Base-by-base conservation (phyloP, 164 flowering plant species). In the Hamamelis virginiana region DNA sequence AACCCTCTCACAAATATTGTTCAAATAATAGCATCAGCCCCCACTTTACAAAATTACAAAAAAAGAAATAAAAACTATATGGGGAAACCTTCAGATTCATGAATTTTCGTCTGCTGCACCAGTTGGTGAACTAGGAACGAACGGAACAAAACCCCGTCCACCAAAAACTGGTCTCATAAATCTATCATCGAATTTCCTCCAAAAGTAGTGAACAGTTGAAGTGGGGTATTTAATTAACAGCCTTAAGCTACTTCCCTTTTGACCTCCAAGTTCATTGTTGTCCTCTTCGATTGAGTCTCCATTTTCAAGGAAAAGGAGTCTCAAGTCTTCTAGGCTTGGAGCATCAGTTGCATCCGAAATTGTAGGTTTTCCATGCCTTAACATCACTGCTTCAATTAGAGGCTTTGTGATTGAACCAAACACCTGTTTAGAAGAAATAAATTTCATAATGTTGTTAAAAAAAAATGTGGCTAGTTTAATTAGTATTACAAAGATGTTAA, bases 81-180 rank as follows among this genome's bases (percentile, higher is more conserved):
- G n/a, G 26, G 1, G 60, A 19, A 22, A 14, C 33, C 23, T 59
- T 33, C 3, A 11, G n/a, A 21, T 64, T 77, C 60, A 67, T 63
- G 74, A 44, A 58, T 51, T 61, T 16, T 74, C 68, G 33, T 72
- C 72, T 51, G 51, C 52, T 59, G 74, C 77, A 44, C 76, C 85
- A 55, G 79, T 76, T 56, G 91, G 88, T 9, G 89, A 83, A 59
- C 89, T 68, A 8, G 92, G 89, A 41, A 77, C 80, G 51, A 72
- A 69, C 0, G 92, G 92, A 51, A 85, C 90, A 45, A 87, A 91
- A 12, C 92, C 91, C 12, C 89, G 75, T 8, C 94, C 94, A 4
- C 97, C 97, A 71, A 91, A 91, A 44, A 87, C 66, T 0, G 97
- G 94, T 67, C 91, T 85, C 97, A 91, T 91, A 80, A 72, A 89